Base-by-base conservation (phyloP, 2,329 filamentous ascomycete species). In the Venturia asperata region DNA sequence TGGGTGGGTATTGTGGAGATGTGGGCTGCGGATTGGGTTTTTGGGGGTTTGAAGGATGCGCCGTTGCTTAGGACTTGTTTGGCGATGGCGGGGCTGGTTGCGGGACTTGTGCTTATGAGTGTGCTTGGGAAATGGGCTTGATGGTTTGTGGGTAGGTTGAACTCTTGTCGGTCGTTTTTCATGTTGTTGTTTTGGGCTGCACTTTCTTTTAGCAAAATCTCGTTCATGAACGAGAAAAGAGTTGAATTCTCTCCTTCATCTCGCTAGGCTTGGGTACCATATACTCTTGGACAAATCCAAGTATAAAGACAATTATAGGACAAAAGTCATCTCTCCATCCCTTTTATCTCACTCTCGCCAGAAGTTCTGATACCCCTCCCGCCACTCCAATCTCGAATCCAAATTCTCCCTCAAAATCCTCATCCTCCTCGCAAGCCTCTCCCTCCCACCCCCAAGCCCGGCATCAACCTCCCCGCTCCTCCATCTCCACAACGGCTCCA, bases 1-100 rank as follows among this genome's bases (percentile, higher is more conserved):
- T 92, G 89, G 88, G 88, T 92, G 1, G 87, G 88, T 1, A 76
- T 92, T 1, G 88, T 92, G 0, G 89, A 92, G 77, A 91, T 92
- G 88, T 87, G 87, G 84, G 87, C 87, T 2, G 79, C 83, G 49
- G 89, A 92, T 72, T 92, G 89, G 89, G 82, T 88, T 70, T 76
- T 74, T 41, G 76, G 76, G 1, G 68, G 68, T 15, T 74, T 89
- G 73, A 74, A 81, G 19, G 75, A 82, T 39, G 81, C 86, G 0
- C 73, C 80, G 0, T 45, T 80, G 1, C 37, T 78, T 0, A 81
- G 79, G 65, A 85, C 84, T 0, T 43, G 72, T 0, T 73, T 82
- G 10, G 87, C 81, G 0, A 74, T 83, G 42, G 47, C 81, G 4
- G 81, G 82, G 5, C 75, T 91, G 58, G 68, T 90, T 2, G 73